These are phyloP conservation scores for Penicillium carneum DNA, from an alignment of 2,329 filamentous ascomycete genomes.

Conservation along the genomic window DNA sequence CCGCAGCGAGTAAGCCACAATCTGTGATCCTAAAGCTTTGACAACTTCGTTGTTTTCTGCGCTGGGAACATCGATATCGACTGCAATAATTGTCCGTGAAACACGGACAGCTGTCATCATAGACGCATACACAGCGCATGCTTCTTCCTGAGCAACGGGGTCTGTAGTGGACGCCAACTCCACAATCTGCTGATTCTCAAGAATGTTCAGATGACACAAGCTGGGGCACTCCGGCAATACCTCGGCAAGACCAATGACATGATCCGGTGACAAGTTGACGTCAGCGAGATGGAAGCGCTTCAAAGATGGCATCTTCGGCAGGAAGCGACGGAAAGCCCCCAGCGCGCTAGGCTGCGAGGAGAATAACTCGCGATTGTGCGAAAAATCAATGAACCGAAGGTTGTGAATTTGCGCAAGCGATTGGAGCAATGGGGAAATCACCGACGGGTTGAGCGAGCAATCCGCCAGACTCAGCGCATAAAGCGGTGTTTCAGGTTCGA, in stretches of 20 bases:
- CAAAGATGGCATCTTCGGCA: slow-evolving; percentile 77
- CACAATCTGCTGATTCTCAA: slow-evolving; percentile 73
- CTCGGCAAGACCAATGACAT: slow-evolving; percentile 89
- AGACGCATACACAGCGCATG: slow-evolving; percentile 90
- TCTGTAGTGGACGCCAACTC: slow-evolving; percentile 78
- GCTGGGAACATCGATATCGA: slow-evolving; percentile 88
- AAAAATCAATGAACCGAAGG: slow-evolving; percentile 89
- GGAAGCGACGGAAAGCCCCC: slow-evolving; percentile 77
- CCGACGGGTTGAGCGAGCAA: slow-evolving; percentile 77
- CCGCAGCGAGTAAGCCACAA: slow-evolving; percentile 90
- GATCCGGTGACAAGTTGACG: slow-evolving; percentile 81
- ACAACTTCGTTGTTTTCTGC: slow-evolving; percentile 86
- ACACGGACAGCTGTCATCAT: slow-evolving; percentile 86
- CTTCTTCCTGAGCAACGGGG: slow-evolving; percentile 85
- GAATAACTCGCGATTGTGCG: slow-evolving; percentile 85
- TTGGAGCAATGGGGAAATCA: slow-evolving; percentile 77
- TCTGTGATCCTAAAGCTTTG: slow-evolving; percentile 88
- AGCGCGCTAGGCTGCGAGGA: slow-evolving; percentile 75
- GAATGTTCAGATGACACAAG: slow-evolving; percentile 83
- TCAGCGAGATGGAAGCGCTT: slow-evolving; percentile 88
- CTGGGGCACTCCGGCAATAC: slow-evolving; percentile 82
- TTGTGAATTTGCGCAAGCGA: slow-evolving; percentile 72
- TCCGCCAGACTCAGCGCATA: slow-evolving; percentile 86
- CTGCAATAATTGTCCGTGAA: slow-evolving; percentile 80
- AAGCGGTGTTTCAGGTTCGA: slow-evolving; percentile 62